phyloP scores from a whole-genome alignment of 768 basidiomycete species.

The button mushroom (Agaricus bisporus) region DNA sequence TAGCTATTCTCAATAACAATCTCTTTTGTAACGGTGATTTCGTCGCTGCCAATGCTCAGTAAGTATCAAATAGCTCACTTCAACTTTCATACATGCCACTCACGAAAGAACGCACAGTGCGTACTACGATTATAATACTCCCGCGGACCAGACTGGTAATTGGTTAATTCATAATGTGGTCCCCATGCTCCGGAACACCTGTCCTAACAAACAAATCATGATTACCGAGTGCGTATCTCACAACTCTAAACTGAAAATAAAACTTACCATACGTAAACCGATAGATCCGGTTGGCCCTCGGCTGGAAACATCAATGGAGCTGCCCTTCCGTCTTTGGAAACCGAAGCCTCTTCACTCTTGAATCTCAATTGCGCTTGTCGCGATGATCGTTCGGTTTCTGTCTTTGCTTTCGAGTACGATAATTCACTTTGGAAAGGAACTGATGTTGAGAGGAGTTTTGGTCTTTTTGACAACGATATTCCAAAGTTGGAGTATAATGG shows the following conservation, averaged over 20 bases:
- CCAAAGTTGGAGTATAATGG: conserved; percentile 21
- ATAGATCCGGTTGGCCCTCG: conserved; percentile 36
- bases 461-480: conserved; percentile 17
- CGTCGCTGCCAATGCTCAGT: conserved; percentile 35
- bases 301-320: conserved; percentile 23
- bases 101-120: conserved; percentile 17
- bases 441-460: conserved; percentile 33
- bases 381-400: conserved; percentile 24
- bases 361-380: conserved; percentile 29
- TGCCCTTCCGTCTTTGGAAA: conserved; percentile 23
- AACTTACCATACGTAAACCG: background rate
- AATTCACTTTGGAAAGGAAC: conserved; percentile 31
- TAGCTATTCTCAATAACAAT: conserved; percentile 25
- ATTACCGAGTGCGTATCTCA: conserved; percentile 27
- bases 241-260: background rate
- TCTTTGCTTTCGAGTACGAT: conserved; percentile 33
- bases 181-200: conserved; percentile 28
- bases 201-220: conserved; percentile 27
- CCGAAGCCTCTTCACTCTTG: conserved; percentile 26
- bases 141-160: conserved; percentile 26
- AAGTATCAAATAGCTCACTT: background rate
- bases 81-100: background rate
- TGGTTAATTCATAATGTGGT: conserved; percentile 34
- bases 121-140: conserved; percentile 27
- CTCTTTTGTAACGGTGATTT: conserved; percentile 31